Conservation (phyloP, 2,329 filamentous ascomycete species). For the Ceratocystis papillata region DNA sequence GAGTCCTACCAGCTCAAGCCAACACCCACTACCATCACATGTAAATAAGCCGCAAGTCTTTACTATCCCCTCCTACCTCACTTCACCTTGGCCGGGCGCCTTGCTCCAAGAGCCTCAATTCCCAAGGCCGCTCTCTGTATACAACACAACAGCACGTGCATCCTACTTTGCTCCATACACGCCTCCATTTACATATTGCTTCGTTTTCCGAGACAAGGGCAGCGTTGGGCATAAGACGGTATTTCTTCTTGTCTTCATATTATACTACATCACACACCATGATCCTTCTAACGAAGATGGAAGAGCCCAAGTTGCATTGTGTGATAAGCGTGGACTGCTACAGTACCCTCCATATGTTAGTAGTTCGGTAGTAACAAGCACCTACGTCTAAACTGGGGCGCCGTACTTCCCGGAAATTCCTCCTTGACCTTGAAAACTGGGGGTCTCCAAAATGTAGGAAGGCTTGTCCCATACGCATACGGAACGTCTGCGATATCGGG, state of each 20-base stretch:
- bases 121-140: neutral
- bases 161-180: too few species aligned
- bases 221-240: neutral
- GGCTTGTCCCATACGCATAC: neutral
- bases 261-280: neutral
- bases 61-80: neutral
- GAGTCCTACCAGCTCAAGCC: too few species aligned
- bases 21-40: neutral
- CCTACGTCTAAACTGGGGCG: constrained; percentile 13
- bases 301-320: neutral
- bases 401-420: constrained; percentile 9
- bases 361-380: neutral
- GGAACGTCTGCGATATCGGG: constrained; percentile 11
- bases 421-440: neutral
- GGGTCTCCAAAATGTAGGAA: neutral
- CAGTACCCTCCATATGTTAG: constrained; percentile 15
- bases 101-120: neutral
- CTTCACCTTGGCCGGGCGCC: neutral
- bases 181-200: neutral
- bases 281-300: neutral
- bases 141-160: neutral
- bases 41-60: neutral
- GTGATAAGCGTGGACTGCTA: constrained; percentile 3
- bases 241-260: neutral
- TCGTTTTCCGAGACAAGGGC: neutral